Evolutionary conservation across 805 yeast genomes (phyloP).

Genomic region (Candida sanyiensis): DNA sequence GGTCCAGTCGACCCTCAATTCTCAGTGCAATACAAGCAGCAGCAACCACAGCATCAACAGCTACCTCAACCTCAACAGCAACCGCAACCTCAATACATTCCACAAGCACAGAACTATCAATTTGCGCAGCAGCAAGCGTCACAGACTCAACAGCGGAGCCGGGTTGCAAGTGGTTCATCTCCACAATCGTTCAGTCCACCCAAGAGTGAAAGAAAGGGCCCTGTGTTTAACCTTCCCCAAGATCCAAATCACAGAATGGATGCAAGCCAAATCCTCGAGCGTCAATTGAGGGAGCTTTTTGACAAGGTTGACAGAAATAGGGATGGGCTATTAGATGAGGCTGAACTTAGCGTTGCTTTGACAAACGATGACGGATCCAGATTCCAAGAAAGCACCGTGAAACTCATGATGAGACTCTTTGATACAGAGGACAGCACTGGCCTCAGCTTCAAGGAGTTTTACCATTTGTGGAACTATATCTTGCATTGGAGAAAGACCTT

Average conservation of each 20-base stretch:
- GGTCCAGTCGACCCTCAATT: slow-evolving; percentile 4
- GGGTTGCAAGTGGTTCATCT: background rate
- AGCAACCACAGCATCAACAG: background rate
- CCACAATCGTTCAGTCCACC: slow-evolving; percentile 6
- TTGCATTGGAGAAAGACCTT: slow-evolving; percentile 62
- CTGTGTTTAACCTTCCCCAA: slow-evolving; percentile 6
- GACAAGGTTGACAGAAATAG: slow-evolving; percentile 49
- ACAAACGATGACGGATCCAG: slow-evolving; percentile 59
- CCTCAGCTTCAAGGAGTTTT: slow-evolving; percentile 54
- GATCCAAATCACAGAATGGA: slow-evolving; percentile 9
- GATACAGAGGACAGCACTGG: slow-evolving; percentile 43
- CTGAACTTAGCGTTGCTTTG: slow-evolving; percentile 53
- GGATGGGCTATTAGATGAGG: slow-evolving; percentile 49
- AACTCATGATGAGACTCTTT: slow-evolving; percentile 58
- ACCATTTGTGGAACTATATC: slow-evolving; percentile 62
- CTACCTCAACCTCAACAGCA: slow-evolving; percentile 3
- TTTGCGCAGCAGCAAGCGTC: slow-evolving; percentile 11
- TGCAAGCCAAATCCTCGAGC: slow-evolving; percentile 31
- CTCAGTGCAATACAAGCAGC: background rate
- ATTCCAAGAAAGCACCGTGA: slow-evolving; percentile 55
- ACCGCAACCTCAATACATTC: slow-evolving; percentile 7
- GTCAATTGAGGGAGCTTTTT: slow-evolving; percentile 44
- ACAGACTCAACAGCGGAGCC: slow-evolving; percentile 2
- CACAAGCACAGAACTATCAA: slow-evolving; percentile 5
- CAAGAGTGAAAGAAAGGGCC: background rate